phyloP scores from a whole-genome alignment of 1,139 yeast genomes.

The Pichiaceae sp. region DNA sequence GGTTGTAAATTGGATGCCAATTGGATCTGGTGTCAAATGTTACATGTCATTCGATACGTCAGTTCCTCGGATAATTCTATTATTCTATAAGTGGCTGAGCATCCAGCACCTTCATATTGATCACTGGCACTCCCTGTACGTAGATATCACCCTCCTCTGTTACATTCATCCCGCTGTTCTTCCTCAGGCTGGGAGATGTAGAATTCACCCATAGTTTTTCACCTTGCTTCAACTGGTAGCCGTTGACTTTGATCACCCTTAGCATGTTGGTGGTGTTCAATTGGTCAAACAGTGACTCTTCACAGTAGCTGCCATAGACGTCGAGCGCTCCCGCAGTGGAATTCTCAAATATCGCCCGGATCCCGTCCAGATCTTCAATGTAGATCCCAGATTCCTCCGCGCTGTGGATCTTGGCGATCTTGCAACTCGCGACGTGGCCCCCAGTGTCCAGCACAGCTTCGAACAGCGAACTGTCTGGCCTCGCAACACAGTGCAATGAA shows the following conservation, averaged over 20 bases:
- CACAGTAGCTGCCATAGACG: slow-evolving; percentile 8
- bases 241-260: slow-evolving; percentile 13
- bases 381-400: slow-evolving; percentile 8
- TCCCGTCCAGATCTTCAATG: slow-evolving; percentile 12
- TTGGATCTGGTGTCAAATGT: too few relatives aligned
- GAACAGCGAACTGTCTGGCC: slow-evolving; percentile 13
- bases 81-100: too few relatives aligned
- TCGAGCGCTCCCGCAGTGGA: slow-evolving; percentile 11
- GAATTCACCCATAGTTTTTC: slow-evolving; percentile 13
- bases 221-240: slow-evolving; percentile 6
- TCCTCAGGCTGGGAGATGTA: slow-evolving; percentile 8
- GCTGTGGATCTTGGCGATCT: slow-evolving; percentile 2
- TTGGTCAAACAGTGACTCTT: slow-evolving; percentile 2
- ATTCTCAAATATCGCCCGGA: slow-evolving; percentile 15
- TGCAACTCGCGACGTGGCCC: slow-evolving; percentile 2
- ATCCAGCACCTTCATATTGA: slow-evolving; percentile 28
- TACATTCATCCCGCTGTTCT: slow-evolving; percentile 8
- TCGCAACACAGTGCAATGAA: slow-evolving; percentile 12
- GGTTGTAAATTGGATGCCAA: too few relatives aligned
- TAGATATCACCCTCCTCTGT: slow-evolving; percentile 26
- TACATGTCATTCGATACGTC: too few relatives aligned
- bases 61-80: too few relatives aligned
- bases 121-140: slow-evolving; percentile 30
- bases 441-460: slow-evolving; percentile 15
- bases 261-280: slow-evolving; percentile 1